phyloP scores from a whole-genome alignment of 1,284 basidiomycete genomes.

The Malassezia caprae region DNA sequence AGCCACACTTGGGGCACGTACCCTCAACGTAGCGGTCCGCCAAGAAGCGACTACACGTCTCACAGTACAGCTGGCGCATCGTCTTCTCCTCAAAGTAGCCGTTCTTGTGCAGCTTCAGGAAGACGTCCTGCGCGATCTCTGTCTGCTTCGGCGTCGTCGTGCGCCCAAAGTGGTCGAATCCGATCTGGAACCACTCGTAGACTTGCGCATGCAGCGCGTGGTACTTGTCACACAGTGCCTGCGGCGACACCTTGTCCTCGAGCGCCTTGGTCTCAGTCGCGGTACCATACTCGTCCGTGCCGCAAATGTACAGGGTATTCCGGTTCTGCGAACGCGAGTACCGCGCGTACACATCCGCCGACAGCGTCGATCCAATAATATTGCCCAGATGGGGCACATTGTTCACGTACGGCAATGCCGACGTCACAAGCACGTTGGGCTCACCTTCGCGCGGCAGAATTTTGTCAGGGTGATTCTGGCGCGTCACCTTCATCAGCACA shows the following conservation, averaged over 20 bases:
- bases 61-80: conserved; percentile 45
- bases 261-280: conserved; percentile 95
- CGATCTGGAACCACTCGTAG: conserved; percentile 85
- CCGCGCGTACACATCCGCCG: conserved; percentile 92
- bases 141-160: conserved; percentile 86
- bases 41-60: conserved; percentile 38
- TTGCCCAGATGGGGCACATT: conserved; percentile 98
- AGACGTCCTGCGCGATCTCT: conserved; percentile 51
- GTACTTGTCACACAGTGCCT: conserved; percentile 87
- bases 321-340: conserved; percentile 56
- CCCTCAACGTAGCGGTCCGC: conserved; percentile 48
- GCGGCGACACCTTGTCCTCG: conserved; percentile 80
- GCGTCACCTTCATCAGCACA: conserved; percentile 39
- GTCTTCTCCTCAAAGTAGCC: conserved; percentile 42
- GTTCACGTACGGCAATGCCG: conserved; percentile 91
- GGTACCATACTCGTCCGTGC: conserved; percentile 97
- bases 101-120: conserved; percentile 43
- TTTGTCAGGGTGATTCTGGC: conserved; percentile 27
- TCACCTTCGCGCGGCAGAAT: conserved; percentile 37
- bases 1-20: conserved; percentile 43
- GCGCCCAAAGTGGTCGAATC: conserved; percentile 92
- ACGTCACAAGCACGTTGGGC: conserved; percentile 67
- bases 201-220: conserved; percentile 78
- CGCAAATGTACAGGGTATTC: conserved; percentile 68
- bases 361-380: conserved; percentile 90